These are phyloP conservation scores for Eucalyptus sp. DNA, from an alignment of 345 rosid genomes.

Conservation along the genomic window DNA sequence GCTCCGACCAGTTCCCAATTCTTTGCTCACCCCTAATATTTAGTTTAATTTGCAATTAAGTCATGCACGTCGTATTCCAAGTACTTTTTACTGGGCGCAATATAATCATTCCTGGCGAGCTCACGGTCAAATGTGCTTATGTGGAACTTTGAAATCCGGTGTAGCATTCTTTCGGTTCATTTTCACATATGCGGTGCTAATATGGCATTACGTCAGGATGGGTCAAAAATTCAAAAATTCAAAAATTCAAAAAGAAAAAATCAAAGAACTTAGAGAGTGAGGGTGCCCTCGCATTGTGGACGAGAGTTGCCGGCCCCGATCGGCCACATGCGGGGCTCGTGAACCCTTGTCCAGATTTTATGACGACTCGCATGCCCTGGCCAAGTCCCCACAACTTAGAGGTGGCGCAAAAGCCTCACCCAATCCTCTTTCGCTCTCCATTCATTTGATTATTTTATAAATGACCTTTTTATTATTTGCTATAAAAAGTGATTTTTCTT, in stretches of 20 bases:
- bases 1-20: too few relatives aligned
- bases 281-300: neutral
- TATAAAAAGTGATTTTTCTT: neutral
- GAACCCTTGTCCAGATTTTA: neutral
- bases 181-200: neutral
- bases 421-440: neutral
- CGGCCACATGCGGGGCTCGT: rapidly evolving
- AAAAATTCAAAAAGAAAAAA: neutral
- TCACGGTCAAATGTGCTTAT: neutral
- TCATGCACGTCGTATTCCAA: neutral
- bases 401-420: neutral
- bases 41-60: neutral
- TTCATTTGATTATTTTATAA: neutral
- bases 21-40: neutral
- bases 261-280: neutral
- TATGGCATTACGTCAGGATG: neutral
- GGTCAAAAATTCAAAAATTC: neutral
- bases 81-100: neutral
- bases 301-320: neutral
- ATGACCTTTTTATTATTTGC: neutral
- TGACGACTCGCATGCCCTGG: neutral
- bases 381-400: neutral
- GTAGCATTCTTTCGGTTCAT: neutral
- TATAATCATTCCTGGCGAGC: neutral
- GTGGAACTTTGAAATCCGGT: neutral